Evolutionary conservation across 1,139 yeast species (phyloP).

Genomic region (Suhomyces panamericanus): DNA sequence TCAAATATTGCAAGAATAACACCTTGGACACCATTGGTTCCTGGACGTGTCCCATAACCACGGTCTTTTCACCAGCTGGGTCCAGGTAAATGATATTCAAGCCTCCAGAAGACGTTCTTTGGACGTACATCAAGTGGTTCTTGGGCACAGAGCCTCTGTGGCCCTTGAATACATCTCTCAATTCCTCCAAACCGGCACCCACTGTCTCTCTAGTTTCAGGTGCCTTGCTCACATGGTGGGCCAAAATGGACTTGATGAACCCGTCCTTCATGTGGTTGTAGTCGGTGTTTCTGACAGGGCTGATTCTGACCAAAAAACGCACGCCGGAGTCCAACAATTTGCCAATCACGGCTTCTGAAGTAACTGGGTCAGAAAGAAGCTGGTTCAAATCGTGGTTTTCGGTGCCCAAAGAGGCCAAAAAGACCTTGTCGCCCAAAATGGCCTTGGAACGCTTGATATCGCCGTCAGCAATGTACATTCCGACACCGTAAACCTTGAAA

Average conservation of each 20-base stretch:
- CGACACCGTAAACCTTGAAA: constrained; percentile 87
- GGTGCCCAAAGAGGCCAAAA: constrained; percentile 12
- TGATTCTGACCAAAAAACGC: constrained; percentile 68
- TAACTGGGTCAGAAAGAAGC: constrained; percentile 28
- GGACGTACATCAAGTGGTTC: constrained; percentile 56
- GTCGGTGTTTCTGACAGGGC: constrained; percentile 88
- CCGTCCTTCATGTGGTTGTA: constrained; percentile 89
- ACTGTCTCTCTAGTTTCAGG: constrained; percentile 33
- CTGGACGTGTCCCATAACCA: constrained; percentile 47
- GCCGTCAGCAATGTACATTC: constrained; percentile 66
- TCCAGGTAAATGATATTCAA: constrained; percentile 46
- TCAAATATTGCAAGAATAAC: constrained; percentile 59
- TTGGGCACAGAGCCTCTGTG: constrained; percentile 65
- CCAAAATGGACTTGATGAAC: constrained; percentile 70
- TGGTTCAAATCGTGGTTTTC: constrained; percentile 17
- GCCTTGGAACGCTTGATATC: constrained; percentile 51
- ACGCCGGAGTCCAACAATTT: constrained; percentile 60
- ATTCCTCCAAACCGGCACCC: constrained; percentile 54
- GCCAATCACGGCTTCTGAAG: constrained; percentile 52
- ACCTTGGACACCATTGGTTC: constrained; percentile 54
- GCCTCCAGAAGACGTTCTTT: constrained; percentile 45
- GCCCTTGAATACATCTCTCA: constrained; percentile 49
- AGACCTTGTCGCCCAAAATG: constrained; percentile 32
- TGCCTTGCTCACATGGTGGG: constrained; percentile 48
- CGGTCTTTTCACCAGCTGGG: constrained; percentile 28